Evolutionary conservation across 176 grass and related monocot genomes (phyloP), one percentile per base, ranked within the genome.

Genomic region (Oropetium thomaeum): DNA sequence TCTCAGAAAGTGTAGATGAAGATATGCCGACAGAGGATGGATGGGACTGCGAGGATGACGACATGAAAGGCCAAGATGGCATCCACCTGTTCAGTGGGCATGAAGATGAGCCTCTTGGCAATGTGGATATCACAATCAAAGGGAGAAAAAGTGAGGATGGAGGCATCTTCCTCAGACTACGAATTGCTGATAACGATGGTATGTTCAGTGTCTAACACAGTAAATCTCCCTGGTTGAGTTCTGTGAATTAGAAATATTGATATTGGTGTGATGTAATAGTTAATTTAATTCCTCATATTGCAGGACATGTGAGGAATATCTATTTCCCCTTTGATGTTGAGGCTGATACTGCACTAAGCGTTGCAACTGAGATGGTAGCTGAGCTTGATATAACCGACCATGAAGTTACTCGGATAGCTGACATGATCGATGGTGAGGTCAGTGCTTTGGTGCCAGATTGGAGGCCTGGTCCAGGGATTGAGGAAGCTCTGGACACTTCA

Each of bases 311-410:
- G 28, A 81, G 90, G 6, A 97, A 97, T 61, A 93, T 97, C n/a
- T 89, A 97, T 73, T 97, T 97, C 79, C 85, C 85, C 8, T 97
- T 97, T 32, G 85, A 97, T 31, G 37, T 81, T 28, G 93, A 97
- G 71, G 80, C 80, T 0, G 93, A 97, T 76, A 93, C 93, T 1
- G 90, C 93, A 66, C 38, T 97, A 38, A 90, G 87, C 26, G 93
- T 97, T 0, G 90, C 93, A 45, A 91, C 90, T 9, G 93, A 97
- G 67, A 97, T 97, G 88, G 90, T 97, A 32, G 83, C 83, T 2
- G 93, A 97, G 77, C 80, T 97, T 59, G 88, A 97, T 79, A 97
- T 97, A 64, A 97, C 85, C 10, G 88, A 97, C 39, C 88, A 97
- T 76, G 93, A 97, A 81, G 93, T 93, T 66, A 93, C 90, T 39